These are phyloP conservation scores for Magnolia sinica DNA, from an alignment of 164 flowering plant genomes.

Conservation along the genomic window DNA sequence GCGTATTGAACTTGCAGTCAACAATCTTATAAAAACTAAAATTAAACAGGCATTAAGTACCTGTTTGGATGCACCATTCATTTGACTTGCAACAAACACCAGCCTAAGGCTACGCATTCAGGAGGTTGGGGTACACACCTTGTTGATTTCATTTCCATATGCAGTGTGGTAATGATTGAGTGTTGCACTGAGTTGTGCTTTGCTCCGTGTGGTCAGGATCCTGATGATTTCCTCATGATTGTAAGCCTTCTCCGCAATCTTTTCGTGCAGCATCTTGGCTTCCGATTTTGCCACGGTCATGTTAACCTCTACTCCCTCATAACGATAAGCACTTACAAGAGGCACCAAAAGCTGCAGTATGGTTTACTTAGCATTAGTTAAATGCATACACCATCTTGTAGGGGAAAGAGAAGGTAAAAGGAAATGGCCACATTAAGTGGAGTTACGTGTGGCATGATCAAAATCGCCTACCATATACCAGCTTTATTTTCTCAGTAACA, in stretches of 20 bases:
- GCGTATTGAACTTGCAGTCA: not conserved
- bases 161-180: conserved; percentile 63
- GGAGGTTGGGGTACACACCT: conserved; percentile 27
- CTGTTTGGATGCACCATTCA: no score
- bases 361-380: no score
- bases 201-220: conserved; percentile 81
- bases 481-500: no score
- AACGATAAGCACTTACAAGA: conserved; percentile 56
- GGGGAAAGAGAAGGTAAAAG: not conserved
- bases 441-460: no score
- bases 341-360: conserved; percentile 59
- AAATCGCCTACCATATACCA: no score
- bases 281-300: conserved; percentile 58
- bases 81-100: no score
- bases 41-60: no score
- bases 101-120: no score
- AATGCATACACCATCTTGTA: no score
- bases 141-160: conserved; percentile 58
- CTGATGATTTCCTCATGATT: conserved; percentile 68
- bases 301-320: conserved; percentile 71
- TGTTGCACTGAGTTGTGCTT: conserved; percentile 74
- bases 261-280: conserved; percentile 62
- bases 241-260: conserved; percentile 47
- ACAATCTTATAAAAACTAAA: not conserved
- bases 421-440: not conserved